phyloP scores from a whole-genome alignment of 306 rosid species.

The Clitoria ternatea region DNA sequence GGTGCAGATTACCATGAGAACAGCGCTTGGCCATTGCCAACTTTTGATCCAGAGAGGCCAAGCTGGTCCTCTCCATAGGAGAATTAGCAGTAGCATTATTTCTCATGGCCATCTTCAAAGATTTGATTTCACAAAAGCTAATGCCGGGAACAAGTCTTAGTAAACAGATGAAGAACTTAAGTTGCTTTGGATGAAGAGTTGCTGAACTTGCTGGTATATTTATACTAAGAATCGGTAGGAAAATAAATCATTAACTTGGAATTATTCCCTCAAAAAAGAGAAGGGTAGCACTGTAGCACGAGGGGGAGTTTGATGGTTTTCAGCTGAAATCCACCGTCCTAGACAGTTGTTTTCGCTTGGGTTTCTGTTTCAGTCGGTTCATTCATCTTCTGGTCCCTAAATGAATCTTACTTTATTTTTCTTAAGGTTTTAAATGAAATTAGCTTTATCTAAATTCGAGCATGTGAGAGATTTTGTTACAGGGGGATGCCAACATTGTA shows the following conservation, averaged over 20 bases:
- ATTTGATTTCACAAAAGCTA: neutral
- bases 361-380: conserved; percentile 25
- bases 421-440: neutral
- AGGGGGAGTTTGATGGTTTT: conserved; percentile 60
- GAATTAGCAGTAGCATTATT: conserved; percentile 52
- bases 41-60: conserved; percentile 67
- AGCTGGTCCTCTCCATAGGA: conserved; percentile 46
- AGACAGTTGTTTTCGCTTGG: conserved; percentile 43
- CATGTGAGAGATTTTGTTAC: conserved; percentile 2
- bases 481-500: neutral
- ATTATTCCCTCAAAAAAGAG: neutral
- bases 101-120: conserved; percentile 49
- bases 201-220: conserved; percentile 30
- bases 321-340: conserved; percentile 32
- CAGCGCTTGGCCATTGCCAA: conserved; percentile 83
- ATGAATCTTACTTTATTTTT: conserved; percentile 19
- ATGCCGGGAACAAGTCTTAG: neutral
- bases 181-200: conserved; percentile 32
- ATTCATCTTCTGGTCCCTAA: neutral
- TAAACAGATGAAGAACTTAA: neutral
- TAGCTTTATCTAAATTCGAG: neutral
- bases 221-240: conserved; percentile 32
- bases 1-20: conserved; percentile 50
- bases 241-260: neutral
- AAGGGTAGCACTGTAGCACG: neutral